Evolutionary conservation across 345 rosid genomes (phyloP).

Genomic region (Moricandia moricandioides): DNA sequence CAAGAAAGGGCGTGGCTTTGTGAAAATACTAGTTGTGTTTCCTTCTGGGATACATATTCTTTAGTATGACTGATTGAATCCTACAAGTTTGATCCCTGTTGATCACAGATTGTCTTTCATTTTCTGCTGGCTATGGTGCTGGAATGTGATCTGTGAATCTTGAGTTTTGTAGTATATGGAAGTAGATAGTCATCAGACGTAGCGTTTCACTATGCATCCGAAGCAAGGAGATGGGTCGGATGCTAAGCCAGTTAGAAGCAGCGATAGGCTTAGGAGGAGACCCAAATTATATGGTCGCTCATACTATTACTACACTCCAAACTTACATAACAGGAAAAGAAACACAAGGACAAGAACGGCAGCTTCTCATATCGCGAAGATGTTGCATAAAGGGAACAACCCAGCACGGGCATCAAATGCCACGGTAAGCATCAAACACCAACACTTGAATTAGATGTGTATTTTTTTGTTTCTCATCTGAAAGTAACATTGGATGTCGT

Average conservation of each 20-base stretch:
- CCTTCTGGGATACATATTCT: background rate
- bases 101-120: background rate
- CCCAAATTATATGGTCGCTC: conserved; percentile 66
- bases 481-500: background rate
- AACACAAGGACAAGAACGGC: conserved; percentile 87
- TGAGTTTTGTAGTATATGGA: conserved; percentile 52
- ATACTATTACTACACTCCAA: conserved; percentile 63
- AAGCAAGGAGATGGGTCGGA: conserved; percentile 86
- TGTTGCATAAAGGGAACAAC: conserved; percentile 65
- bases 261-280: conserved; percentile 91
- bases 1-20: background rate
- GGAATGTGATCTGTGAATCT: conserved; percentile 21
- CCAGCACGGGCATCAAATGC: conserved; percentile 51
- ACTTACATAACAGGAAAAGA: conserved; percentile 59
- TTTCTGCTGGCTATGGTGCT: background rate
- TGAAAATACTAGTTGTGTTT: background rate
- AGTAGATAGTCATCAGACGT: conserved; percentile 35
- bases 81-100: background rate
- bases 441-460: background rate
- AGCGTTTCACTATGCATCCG: conserved; percentile 71
- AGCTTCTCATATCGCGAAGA: conserved; percentile 89
- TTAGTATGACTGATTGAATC: background rate
- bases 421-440: conserved; percentile 48
- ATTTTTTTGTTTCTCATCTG: background rate
- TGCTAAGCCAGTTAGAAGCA: conserved; percentile 81